These are phyloP conservation scores for Pezizomycotina sp. DNA, from an alignment of 2,329 filamentous ascomycete genomes.

Conservation along the genomic window DNA sequence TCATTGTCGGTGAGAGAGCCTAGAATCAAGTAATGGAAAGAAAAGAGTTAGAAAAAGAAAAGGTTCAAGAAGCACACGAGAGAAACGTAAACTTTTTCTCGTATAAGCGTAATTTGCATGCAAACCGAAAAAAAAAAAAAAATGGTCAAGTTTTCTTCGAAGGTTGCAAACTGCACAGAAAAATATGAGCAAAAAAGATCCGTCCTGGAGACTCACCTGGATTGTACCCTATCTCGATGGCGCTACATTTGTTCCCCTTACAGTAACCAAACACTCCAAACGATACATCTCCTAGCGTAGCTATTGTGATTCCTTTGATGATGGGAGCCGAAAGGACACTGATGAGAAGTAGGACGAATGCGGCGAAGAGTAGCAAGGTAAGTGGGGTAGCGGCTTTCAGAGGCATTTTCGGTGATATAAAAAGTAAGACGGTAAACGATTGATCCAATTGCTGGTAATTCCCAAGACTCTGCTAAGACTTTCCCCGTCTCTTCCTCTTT, in stretches of 20 bases:
- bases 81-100: not conserved
- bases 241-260: slow-evolving; percentile 46
- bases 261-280: slow-evolving; percentile 94
- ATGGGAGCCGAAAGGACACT: slow-evolving; percentile 85
- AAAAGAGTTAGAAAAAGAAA: not conserved
- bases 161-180: too few species aligned
- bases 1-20: slow-evolving; percentile 33
- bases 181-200: too few species aligned
- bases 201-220: slow-evolving; percentile 43
- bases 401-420: too few species aligned
- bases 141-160: too few species aligned
- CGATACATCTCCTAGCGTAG: slow-evolving; percentile 54
- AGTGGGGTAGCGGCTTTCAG: slow-evolving; percentile 87
- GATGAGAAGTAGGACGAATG: slow-evolving; percentile 71
- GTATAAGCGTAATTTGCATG: not conserved
- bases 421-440: too few species aligned
- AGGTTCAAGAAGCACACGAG: not conserved
- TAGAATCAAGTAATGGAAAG: slow-evolving; percentile 34
- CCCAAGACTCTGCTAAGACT: too few species aligned
- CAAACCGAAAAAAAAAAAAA: too few species aligned
- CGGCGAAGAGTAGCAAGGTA: slow-evolving; percentile 64
- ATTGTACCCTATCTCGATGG: slow-evolving; percentile 69
- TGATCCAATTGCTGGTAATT: too few species aligned
- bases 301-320: slow-evolving; percentile 68
- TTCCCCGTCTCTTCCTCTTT: too few species aligned